Conservation (phyloP, 768 basidiomycete species). For the Candolleomyces eurysporus region DNA sequence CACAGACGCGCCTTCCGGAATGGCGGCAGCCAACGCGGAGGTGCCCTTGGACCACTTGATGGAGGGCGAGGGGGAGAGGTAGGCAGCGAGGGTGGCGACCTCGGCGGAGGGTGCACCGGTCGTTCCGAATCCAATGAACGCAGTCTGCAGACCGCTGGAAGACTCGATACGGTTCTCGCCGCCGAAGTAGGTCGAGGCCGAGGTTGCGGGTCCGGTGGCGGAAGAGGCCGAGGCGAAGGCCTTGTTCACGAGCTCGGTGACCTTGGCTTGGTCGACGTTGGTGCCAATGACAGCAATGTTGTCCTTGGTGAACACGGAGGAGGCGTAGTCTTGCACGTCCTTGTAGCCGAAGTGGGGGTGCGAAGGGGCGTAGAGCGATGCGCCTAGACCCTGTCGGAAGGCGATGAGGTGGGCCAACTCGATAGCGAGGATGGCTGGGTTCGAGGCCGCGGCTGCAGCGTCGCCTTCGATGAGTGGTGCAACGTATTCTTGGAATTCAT, state of each 20-base stretch:
- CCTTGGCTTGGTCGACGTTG: slow-evolving; percentile 71
- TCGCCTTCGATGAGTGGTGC: slow-evolving; percentile 71
- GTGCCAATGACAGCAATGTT: slow-evolving; percentile 88
- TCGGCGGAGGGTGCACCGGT: slow-evolving; percentile 63
- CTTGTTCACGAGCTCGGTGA: slow-evolving; percentile 70
- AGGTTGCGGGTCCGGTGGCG: slow-evolving; percentile 31
- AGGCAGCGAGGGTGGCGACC: slow-evolving; percentile 74
- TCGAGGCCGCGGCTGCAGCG: slow-evolving; percentile 51
- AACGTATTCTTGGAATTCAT: slow-evolving; percentile 77
- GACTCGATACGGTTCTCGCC: slow-evolving; percentile 80
- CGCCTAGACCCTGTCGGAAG: slow-evolving; percentile 92
- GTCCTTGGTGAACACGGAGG: slow-evolving; percentile 67
- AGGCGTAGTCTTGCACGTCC: slow-evolving; percentile 74
- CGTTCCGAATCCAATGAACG: slow-evolving; percentile 89
- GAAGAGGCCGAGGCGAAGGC: slow-evolving; percentile 52
- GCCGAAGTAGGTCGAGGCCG: slow-evolving; percentile 61
- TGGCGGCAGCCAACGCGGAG: slow-evolving; percentile 61
- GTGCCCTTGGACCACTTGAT: slow-evolving; percentile 85
- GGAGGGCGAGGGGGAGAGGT: slow-evolving; percentile 74
- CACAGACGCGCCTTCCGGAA: slow-evolving; percentile 62
- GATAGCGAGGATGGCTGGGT: slow-evolving; percentile 69
- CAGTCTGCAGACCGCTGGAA: slow-evolving; percentile 62
- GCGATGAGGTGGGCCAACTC: slow-evolving; percentile 88
- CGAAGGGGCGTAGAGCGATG: slow-evolving; percentile 81
- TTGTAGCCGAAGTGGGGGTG: slow-evolving; percentile 60